Base-by-base conservation (phyloP, 2,329 filamentous ascomycete genomes). In the Magnaporthales sp. region DNA sequence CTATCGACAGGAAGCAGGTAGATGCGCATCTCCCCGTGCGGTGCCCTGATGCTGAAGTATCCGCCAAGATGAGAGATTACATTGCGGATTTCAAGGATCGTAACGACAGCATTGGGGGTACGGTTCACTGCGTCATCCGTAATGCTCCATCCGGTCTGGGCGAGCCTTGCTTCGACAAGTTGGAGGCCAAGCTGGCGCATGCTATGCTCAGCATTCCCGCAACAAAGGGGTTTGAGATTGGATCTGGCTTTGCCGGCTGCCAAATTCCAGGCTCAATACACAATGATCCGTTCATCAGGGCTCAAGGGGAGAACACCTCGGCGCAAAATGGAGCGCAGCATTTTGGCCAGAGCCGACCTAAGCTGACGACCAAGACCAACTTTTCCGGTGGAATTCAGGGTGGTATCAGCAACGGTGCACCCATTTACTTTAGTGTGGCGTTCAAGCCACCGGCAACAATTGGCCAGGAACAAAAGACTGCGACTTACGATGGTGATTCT, bases 361-460 rank as follows among this genome's bases (percentile, higher is more conserved):
- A 83, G 69, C 84, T 97, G 66, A 89, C 88, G 9, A 97, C 94
- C 67, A 91, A 90, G 81, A 97, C 94, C 29, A 98, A 98, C 82
- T 93, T 97, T 82, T 94, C 90, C 2, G 94, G 94, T 13, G 95
- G 94, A 70, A 92, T 98, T 72, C 94, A 98, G 80, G 95, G 94
- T 60, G 94, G 94, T 65, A 98, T 98, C 78, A 90, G 91, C 64
- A 98, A 98, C 78, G 95, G 94, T 67, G 91, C 92, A 51, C 90
- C 89, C 68, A 92, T 98, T 80, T 98, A 95, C 84, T 98, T 98
- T 86, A 88, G 91, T 64, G 89, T 97, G 5, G 93, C 87, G 19
- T 98, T 98, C 87, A 98, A 98, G 84, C 91, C 94, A 10, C 89
- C 94, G 2, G 93, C 94, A 31, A 98, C 95, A 3, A 98, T 98